Base-by-base conservation (phyloP, 345 rosid species). In the Noccaea caerulescens region DNA sequence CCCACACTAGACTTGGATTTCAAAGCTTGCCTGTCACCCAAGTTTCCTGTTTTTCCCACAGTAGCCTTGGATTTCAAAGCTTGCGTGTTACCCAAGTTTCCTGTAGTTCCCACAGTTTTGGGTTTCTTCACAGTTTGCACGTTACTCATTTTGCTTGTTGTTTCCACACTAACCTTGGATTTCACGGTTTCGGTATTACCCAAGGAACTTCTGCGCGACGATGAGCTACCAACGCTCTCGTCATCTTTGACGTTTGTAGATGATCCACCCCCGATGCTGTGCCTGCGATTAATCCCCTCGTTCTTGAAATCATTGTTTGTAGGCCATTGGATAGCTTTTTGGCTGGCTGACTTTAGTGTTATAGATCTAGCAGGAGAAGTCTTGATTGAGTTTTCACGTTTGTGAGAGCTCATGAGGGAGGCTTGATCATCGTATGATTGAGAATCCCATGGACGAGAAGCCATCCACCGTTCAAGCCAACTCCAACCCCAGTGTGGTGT, bases 391-490 rank as follows among this genome's bases (percentile, higher is more conserved):
- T 54, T 68, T 68, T 75, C 58, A 2, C 58, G 50, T 44, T 67
- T 75, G 20, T 14, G 37, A 37, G 59, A 20, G 66, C 1, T 55
- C 36, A 44, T 45, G 43, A 66, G 0, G 2, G 62, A 66, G 50
- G 23, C 10, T 39, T 68, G 69, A 32, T 69, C 70, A 0, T 75
- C 79, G 6, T 16, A 45, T 7, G 79, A 68, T 27, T 75, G 46
- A 55, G 74, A 36, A 63, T 76, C 80, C 80, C 75, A 76, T 2
- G 80, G 80, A 43, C 80, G 80, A 56, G 80, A 69, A 49, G 76
- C 80, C 76, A 76, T 76, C 80, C 80, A 76, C 12, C 80, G 8
- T 7, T 76, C 80, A 30, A 76, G 67, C 80, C 80, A 76, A 58
- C 80, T 70, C 80, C 80, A 76, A 16, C 76, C 80, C 80, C 75